A percentile compares a stretch with the other conserved stretches of the same genome.
phyloP scores from a whole-genome alignment of 1,284 basidiomycete genomes.

The Malassezia equina region DNA sequence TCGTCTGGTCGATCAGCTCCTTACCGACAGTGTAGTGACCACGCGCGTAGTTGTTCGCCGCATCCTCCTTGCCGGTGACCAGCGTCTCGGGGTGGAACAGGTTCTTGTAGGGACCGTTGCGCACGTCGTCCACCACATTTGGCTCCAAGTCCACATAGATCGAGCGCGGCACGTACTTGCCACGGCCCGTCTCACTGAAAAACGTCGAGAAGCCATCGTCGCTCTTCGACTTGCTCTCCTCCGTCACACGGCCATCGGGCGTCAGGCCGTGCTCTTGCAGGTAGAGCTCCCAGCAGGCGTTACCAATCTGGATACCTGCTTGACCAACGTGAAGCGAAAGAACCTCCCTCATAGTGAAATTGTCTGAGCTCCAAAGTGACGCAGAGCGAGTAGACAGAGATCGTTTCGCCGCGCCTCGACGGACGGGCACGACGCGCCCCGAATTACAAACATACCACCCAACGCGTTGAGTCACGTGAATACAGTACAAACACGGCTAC shows the following conservation, averaged over 20 bases:
- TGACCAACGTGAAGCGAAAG: constrained; percentile 89
- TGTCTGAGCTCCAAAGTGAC: constrained; percentile 37
- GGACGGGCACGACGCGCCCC: not conserved
- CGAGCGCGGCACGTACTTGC: constrained; percentile 85
- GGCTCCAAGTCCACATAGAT: constrained; percentile 93
- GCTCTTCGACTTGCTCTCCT: constrained; percentile 62
- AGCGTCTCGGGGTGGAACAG: constrained; percentile 99
- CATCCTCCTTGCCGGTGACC: constrained; percentile 98
- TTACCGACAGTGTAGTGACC: constrained; percentile 82
- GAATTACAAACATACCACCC: constrained; percentile 5
- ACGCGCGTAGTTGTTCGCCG: constrained; percentile 89
- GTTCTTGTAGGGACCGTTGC: constrained; percentile 81
- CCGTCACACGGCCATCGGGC: constrained; percentile 45
- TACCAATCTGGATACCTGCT: constrained; percentile 70
- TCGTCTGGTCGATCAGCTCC: constrained; percentile 66
- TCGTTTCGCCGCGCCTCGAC: not conserved
- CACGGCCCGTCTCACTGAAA: constrained; percentile 49
- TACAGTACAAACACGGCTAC: not conserved
- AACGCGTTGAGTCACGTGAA: constrained; percentile 14
- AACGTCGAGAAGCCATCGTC: constrained; percentile 94
- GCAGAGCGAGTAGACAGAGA: constrained; percentile 29
- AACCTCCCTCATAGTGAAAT: constrained; percentile 53
- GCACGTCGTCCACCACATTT: constrained; percentile 90
- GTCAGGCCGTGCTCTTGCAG: constrained; percentile 89
- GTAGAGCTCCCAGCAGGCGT: constrained; percentile 72